Base-by-base conservation (phyloP, 2,329 filamentous ascomycete genomes). In the Paracoccidioides lutzii region DNA sequence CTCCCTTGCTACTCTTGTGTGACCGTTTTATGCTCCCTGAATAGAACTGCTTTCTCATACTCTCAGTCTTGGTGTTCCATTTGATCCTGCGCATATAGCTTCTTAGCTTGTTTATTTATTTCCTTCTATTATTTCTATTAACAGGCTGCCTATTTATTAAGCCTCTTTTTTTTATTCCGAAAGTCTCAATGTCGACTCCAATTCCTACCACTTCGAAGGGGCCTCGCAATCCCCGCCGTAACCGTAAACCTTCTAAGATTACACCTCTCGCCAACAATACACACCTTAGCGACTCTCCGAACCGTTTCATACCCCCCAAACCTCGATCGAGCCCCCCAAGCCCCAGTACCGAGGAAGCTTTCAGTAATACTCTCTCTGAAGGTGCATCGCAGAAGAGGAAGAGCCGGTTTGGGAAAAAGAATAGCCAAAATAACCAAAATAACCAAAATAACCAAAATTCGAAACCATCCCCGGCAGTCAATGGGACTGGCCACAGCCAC, bases 121-220 rank as follows among this genome's bases (percentile, higher is more conserved):
- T 61, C 63, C 60, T 65, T 63, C 4, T 46, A 49, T 49, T 65
- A 56, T 58, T 55, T 58, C 59, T 60, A 63, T 59, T 62, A 60
- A 60, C 64, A 67, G 73, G 72, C 72, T 75, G 72, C 69, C 66
- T 76, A 77, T 77, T 75, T 76, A 71, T 74, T 72, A 74, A 76
- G 71, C 71, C 71, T 63, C 66, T 67, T 54, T 48, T 32, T 22
- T n/a, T 22, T 22, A 22, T 22, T 22, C 22, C 22, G 22, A 30
- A 30, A 53, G 62, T 67, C 64, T 62, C 59, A 59, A 78, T 78
- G 76, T 75, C 75, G 65, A 67, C 73, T 50, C 69, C 70, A 65
- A 63, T 67, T 55, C 68, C 71, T 62, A 63, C 66, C 48, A 69
- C 71, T 41, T 67, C 72, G 5, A 73, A 72, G 60, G 68, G 64